These are phyloP conservation scores for Nicotiana tabacum DNA, from an alignment of 257 asterid species.

Conservation along the genomic window DNA sequence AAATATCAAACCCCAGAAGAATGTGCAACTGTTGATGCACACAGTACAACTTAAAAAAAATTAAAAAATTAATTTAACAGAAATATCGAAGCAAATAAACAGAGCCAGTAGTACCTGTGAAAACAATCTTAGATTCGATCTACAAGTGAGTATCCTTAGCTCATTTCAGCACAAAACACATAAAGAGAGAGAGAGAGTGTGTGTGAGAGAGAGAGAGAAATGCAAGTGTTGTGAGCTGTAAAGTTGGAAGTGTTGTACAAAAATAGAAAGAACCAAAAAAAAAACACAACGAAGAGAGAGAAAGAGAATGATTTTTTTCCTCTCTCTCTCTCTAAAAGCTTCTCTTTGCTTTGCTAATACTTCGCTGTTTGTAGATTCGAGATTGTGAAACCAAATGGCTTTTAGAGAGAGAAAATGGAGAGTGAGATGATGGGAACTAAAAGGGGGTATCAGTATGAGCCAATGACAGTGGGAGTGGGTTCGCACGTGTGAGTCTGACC, in stretches of 20 bases:
- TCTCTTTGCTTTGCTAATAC: too few relatives aligned
- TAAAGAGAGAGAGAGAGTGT: too few relatives aligned
- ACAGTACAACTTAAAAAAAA: background rate
- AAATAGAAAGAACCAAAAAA: background rate
- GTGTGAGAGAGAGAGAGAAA: background rate
- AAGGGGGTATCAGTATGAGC: background rate
- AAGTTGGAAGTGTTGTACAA: background rate
- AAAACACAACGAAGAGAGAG: background rate
- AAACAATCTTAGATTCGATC: conserved; percentile 12
- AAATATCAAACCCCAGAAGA: background rate
- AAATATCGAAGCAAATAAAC: background rate
- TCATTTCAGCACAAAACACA: background rate
- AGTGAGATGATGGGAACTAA: background rate
- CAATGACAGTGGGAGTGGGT: background rate
- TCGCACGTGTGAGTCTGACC: conserved; percentile 2
- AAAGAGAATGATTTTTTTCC: background rate
- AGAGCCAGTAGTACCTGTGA: background rate
- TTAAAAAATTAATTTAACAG: background rate
- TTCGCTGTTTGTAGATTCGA: background rate
- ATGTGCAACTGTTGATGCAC: background rate
- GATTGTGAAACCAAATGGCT: background rate
- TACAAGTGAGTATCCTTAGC: conserved; percentile 1
- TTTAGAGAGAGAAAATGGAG: conserved; percentile 4
- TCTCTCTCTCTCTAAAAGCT: too few relatives aligned
- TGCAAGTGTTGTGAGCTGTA: conserved; percentile 17